Evolutionary conservation across 148 eudicot species (phyloP), one percentile per base, ranked within the genome.

Genomic region (Fagopyrum esculentum): DNA sequence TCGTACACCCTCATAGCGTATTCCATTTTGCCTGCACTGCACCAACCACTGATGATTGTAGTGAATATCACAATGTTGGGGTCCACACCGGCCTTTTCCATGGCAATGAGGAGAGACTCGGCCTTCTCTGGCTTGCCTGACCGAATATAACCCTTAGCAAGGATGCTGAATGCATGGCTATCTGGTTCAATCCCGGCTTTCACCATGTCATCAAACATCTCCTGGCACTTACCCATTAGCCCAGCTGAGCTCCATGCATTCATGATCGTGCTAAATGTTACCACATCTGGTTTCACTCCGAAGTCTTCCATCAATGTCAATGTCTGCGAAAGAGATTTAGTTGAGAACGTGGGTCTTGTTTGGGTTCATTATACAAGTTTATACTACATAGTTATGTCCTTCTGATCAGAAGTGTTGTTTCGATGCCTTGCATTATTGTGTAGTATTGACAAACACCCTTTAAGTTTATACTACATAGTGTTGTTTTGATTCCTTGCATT

Each of bases 221-320:
- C 93, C 75, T 80, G 81, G 75, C 93, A 89, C 81, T 86, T 89
- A 71, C 83, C 89, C 93, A 87, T 87, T 69, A 78, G 76, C 44
- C 97, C 97, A 4, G 91, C 87, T 29, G 87, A 87, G 75, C 93
- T 83, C 93, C 93, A 91, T 1, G 90, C 91, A 49, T 91, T 87
- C 93, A 91, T 89, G 80, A 91, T 84, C 13, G 91, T 91, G 86
- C 97, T 89, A 75, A 87, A 91, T 45, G 93, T 91, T 70, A 91
- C 79, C 43, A 91, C 97, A 80, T 91, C 93, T 48, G 97, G 97
- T 80, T 89, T 87, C 74, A 87, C 84, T 57, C 86, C 90, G 73
- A 71, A 91, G 76, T 86, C 90, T 73, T 86, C 91, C 93, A 91
- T 89, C 84, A 91, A 74, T 56, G 76, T 79, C 74, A 91, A 82